Conservation (phyloP, 139 green algal species). For the Micractinium sp. region DNA sequence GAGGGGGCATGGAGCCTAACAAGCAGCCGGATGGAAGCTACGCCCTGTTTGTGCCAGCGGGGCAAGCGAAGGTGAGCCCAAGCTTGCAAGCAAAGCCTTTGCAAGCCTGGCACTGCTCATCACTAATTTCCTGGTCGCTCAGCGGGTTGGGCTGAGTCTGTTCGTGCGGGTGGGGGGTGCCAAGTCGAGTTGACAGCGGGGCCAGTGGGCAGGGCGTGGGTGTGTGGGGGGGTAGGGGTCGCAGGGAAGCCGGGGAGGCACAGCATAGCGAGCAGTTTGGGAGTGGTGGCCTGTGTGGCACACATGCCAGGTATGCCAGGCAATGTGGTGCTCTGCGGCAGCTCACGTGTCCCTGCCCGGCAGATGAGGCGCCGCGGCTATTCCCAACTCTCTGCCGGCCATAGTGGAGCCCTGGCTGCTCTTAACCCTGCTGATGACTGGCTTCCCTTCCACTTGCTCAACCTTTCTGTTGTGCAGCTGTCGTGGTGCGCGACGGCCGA, state of each 20-base stretch:
- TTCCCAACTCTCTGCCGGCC: no score
- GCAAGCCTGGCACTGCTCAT: background rate
- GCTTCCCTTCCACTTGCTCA: background rate
- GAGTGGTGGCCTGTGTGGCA: background rate
- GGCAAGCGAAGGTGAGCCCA: slow-evolving; percentile 8
- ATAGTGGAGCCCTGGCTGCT: background rate
- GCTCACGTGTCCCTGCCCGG: no score
- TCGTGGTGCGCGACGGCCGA: slow-evolving; percentile 28
- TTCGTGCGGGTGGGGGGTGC: background rate
- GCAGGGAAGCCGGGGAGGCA: no score
- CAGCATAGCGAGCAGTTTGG: no score
- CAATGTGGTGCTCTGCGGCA: no score
- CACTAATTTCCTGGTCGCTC: background rate
- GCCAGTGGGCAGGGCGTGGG: background rate
- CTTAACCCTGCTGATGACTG: no score
- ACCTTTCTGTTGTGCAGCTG: background rate
- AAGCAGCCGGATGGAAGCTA: slow-evolving; percentile 31
- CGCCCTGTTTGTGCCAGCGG: slow-evolving; percentile 5
- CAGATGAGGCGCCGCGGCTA: no score
- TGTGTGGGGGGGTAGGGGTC: no score
- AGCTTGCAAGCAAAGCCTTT: no score
- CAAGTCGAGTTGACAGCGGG: background rate
- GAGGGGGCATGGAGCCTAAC: slow-evolving; percentile 27
- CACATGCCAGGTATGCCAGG: no score
- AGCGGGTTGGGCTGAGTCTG: background rate